These are phyloP conservation scores for Blastomyces gilchristii DNA, from an alignment of 2,329 filamentous ascomycete genomes.

Conservation along the genomic window DNA sequence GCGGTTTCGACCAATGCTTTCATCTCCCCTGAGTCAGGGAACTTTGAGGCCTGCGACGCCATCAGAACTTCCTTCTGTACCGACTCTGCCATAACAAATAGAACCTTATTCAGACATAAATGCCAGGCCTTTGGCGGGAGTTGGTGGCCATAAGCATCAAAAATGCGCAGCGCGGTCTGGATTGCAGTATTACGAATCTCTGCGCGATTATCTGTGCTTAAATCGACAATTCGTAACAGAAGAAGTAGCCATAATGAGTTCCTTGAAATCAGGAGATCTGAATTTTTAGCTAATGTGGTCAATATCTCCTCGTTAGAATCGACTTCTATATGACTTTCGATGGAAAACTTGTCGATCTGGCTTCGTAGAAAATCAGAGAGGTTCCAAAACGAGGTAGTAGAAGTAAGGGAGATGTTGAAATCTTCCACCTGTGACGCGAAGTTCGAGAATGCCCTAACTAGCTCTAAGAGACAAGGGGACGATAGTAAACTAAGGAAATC, in stretches of 20 bases:
- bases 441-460: conserved; percentile 78
- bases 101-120: conserved; percentile 66
- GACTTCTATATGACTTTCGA: conserved; percentile 31
- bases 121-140: conserved; percentile 71
- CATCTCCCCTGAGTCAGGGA: conserved; percentile 21
- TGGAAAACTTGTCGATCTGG: conserved; percentile 35
- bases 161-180: conserved; percentile 81
- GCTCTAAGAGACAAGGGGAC: conserved; percentile 59
- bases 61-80: conserved; percentile 46
- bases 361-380: conserved; percentile 72
- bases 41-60: conserved; percentile 13
- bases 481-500: conserved; percentile 74
- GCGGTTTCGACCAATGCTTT: conserved; percentile 64
- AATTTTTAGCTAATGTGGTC: conserved; percentile 48
- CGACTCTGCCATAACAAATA: conserved; percentile 65
- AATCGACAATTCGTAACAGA: conserved; percentile 29
- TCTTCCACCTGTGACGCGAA: conserved; percentile 88
- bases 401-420: conserved; percentile 88
- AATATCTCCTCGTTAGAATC: conserved; percentile 48
- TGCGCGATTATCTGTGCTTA: conserved; percentile 31
- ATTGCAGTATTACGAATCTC: conserved; percentile 55
- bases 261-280: conserved; percentile 48
- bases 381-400: conserved; percentile 92
- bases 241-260: conserved; percentile 30
- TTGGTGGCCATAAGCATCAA: conserved; percentile 80